Evolutionary conservation across 108 stramenopile genomes (phyloP), one percentile per base, ranked within the genome.

Genomic region (Parietichytrium sp.): DNA sequence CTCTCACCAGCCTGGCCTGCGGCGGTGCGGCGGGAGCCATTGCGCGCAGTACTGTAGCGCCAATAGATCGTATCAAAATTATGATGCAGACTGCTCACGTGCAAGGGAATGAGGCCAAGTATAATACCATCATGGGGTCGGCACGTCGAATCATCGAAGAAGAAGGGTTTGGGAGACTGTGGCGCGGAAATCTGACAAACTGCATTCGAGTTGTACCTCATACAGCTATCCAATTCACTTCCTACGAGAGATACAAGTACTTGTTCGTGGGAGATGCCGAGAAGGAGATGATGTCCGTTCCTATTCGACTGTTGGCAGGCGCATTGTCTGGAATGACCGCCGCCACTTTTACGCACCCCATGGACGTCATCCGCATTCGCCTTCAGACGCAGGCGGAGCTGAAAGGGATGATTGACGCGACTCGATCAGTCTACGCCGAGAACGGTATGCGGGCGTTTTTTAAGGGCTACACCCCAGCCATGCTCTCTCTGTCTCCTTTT

Each of bases 101-200:
- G 48, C 27, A 55, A 4, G 49, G 77, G 30, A 25, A 25, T 16
- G 51, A 51, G 51, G 45, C 51, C 49, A 55, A 27, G 25, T 48
- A 78, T 33, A 20, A 8, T 8, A 15, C 29, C 1, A 47, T 82
- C 49, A 3, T 78, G 29, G 50, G 36, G 23, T 27, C 51, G 12
- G 33, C 26, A 29, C 45, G 82, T 0, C 25, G 29, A 25, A 77
- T 82, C 7, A 20, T 52, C 3, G 4, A 12, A 2, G 72, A 48
- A 15, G 82, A 79, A 18, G 82, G 82, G 15, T 12, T 82, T 4
- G 23, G 42, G 20, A 25, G 77, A 30, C 49, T 82, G 29, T 82
- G 82, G 82, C 49, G 77, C 29, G 82, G 82, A 33, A 82, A 82
- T 52, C 20, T 61, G 45, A 77, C 51, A 47, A 82, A 82, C 51